Base-by-base conservation (phyloP, 495 filamentous ascomycete genomes). In the Trichoderma orchidacearum region DNA sequence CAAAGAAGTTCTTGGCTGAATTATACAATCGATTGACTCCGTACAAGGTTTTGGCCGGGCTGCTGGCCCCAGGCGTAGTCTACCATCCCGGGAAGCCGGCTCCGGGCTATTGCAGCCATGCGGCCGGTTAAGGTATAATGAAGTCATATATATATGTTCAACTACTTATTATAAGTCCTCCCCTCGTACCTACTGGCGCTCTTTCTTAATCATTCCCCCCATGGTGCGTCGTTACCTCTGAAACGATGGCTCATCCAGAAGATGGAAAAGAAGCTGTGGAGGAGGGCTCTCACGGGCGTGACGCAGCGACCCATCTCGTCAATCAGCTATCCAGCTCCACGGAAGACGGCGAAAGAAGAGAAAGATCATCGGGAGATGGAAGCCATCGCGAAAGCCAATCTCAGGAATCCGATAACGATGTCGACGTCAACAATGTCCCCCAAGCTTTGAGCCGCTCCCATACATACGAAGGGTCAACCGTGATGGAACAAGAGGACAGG, bases 401-500 rank as follows among this genome's bases (percentile, higher is more conserved):
- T 23, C 9, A 23, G 13, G 41, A 48, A 25, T 48, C 41, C 41
- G 41, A 27, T 23, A 48, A 48, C 27, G 41, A 48, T 23, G 41
- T 23, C 21, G 27, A 48, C 41, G 41, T 23, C 21, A 48, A 23
- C 21, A 48, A 18, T 8, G 23, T 48, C 8, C 41, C 41, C 21
- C 27, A 18, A 27, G 41, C 41, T 3, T 28, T 48, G 41, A 48
- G 41, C 15, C 41, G 41, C 41, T 9, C 41, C 21, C 12, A 48
- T 7, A 48, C 41, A 27, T 48, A 48, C 21, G 21, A 23, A 11
- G 41, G 41, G 3, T 18, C 54, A 12, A 18, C 51, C 15, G 30
- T 41, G 5, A 53, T 67, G 36, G 62, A 63, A 13, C 59, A 61
- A 3, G 60, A 54, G 13, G 60, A 55, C 38, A 36, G 51, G 15